These are phyloP conservation scores for Amanita exitialis DNA, from an alignment of 768 basidiomycete genomes.

Conservation along the genomic window DNA sequence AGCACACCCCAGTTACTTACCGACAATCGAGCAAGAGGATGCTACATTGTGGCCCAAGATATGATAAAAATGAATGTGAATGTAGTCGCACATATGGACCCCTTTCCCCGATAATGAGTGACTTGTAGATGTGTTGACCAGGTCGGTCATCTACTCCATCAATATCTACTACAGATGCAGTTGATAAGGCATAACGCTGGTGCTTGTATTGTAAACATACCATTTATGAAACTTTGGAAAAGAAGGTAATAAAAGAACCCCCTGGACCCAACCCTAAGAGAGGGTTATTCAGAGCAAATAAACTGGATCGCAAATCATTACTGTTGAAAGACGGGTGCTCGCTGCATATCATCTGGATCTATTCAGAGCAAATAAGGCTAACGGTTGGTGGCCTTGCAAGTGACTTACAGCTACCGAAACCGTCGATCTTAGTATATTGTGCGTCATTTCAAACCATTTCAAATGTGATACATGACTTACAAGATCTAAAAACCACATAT, in stretches of 20 bases:
- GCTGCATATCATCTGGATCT: slow-evolving; percentile 80
- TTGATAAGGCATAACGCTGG: slow-evolving; percentile 3
- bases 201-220: slow-evolving; percentile 22
- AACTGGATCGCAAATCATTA: slow-evolving; percentile 20
- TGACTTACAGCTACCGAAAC: slow-evolving; percentile 70
- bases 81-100: slow-evolving; percentile 76
- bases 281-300: not conserved
- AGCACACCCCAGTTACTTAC: slow-evolving; percentile 26
- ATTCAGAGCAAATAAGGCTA: not conserved
- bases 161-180: slow-evolving; percentile 36
- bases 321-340: slow-evolving; percentile 62
- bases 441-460: slow-evolving; percentile 8
- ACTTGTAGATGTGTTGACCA: slow-evolving; percentile 56
- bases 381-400: not conserved
- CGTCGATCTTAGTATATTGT: slow-evolving; percentile 48
- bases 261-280: slow-evolving; percentile 60
- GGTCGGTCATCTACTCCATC: slow-evolving; percentile 64
- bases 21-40: slow-evolving; percentile 79
- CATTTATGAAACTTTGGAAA: slow-evolving; percentile 88
- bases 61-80: slow-evolving; percentile 75
- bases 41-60: slow-evolving; percentile 67
- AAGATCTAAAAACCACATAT: slow-evolving; percentile 10
- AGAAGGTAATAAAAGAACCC: slow-evolving; percentile 91
- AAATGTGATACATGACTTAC: slow-evolving; percentile 33
- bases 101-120: slow-evolving; percentile 59